Percentiles rank a stretch among this genome's conserved stretches.
Evolutionary conservation across 768 basidiomycete species (phyloP).

Genomic region (Lactarius evosmus): DNA sequence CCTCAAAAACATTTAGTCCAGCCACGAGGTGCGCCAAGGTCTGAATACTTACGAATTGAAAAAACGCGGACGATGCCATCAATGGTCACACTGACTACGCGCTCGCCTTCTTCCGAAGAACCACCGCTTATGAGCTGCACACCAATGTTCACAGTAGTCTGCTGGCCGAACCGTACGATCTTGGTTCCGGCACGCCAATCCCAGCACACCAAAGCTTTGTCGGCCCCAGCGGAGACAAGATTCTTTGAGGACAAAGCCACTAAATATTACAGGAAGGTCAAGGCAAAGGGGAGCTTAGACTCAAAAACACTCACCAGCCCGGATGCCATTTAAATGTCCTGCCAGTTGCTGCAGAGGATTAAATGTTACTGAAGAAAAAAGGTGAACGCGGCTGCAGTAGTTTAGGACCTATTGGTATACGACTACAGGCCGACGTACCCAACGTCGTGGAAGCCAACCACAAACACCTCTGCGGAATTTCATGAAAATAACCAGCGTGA

Average conservation of each 20-base stretch:
- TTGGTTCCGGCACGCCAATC: constrained; percentile 88
- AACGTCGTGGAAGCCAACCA: constrained; percentile 90
- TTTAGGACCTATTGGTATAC: constrained; percentile 6
- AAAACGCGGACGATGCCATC: constrained; percentile 90
- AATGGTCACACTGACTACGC: constrained; percentile 87
- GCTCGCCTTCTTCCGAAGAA: constrained; percentile 57
- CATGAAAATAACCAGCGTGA: constrained; percentile 4
- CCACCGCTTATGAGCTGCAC: constrained; percentile 72
- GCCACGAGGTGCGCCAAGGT: background rate
- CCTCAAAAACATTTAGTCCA: constrained; percentile 33
- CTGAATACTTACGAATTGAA: constrained; percentile 67
- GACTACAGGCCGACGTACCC: constrained; percentile 49
- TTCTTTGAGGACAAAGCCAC: constrained; percentile 83
- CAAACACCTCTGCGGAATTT: constrained; percentile 66
- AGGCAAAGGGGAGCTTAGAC: background rate
- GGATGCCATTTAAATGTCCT: constrained; percentile 85
- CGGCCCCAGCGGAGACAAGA: constrained; percentile 80
- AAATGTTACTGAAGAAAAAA: constrained; percentile 84
- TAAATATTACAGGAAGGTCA: background rate
- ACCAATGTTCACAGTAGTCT: constrained; percentile 88
- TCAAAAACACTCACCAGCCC: constrained; percentile 42
- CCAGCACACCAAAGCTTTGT: constrained; percentile 79
- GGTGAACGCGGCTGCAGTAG: constrained; percentile 67
- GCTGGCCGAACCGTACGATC: constrained; percentile 87
- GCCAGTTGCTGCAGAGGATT: constrained; percentile 79